Base-by-base conservation (phyloP, 208 protist genomes). In the Crithidia sp. region DNA sequence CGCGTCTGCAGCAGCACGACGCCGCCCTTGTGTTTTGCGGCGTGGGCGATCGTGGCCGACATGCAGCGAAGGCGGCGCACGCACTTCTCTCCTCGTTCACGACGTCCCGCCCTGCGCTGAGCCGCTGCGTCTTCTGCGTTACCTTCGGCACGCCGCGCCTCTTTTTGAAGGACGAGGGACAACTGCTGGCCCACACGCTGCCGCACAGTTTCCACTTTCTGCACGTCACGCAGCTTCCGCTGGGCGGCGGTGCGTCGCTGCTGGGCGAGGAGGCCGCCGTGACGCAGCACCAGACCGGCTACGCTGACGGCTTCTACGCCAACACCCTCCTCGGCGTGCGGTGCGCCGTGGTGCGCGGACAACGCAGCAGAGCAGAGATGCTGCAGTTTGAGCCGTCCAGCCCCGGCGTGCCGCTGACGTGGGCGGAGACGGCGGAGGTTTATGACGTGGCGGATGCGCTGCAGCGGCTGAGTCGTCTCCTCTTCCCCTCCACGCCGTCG, bases 1-100 rank as follows among this genome's bases (percentile, higher is more conserved):
- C 55, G 5, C 19, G 81, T 6, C 39, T 93, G 10, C 61, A 79
- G 65, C 70, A 64, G 1, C 70, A 83, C 7, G 53, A 71, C 19
- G 78, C 81, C 13, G 79, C 64, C n/a, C 45, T 83, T 13, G 66
- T 93, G 10, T 85, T 93, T 39, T 89, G 85, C 53, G 88, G 88
- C 4, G 72, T 93, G 47, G 83, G 81, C 17, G 74, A 80, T 10
- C 60, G 64, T 37, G 88, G 85, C 13, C 76, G 65, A 13, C 71
- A 75, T 3, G 84, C 83, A 5, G 72, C 81, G 13, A 63, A 76
- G 45, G 78, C 83, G 17, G 72, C 81, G 36, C 79, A 83, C 59
- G 43, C 77, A 4, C 68, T 87, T 28, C 67, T 90, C n/a, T 79
- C 77, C 5, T 83, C 68, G 63, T 76, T 68, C 52, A 74, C 45